Evolutionary conservation across 192 early-diverging fungal genomes (phyloP), one percentile per base, ranked within the genome.

Genomic region (Coemansia sp.): DNA sequence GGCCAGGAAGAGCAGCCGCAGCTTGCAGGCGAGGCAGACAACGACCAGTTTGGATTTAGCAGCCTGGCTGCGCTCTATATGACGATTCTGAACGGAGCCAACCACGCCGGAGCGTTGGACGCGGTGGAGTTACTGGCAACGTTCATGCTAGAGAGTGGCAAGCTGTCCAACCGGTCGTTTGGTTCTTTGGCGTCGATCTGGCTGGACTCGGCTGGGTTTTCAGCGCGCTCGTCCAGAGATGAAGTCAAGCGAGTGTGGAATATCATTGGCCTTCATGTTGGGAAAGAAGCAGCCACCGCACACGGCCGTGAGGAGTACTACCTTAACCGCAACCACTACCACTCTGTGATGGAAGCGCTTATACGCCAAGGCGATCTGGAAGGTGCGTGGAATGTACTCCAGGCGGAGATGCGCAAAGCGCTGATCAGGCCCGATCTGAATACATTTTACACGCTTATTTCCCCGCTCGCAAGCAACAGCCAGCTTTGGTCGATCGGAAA

Each of bases 401-500:
- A 59, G 8, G 59, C 59, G 6, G 79, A 76, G 19, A 76, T 81
- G 79, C 66, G 64, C 61, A 49, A 59, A 29, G 55, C 59, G 6
- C 53, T 60, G 20, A n/a, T 75, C 14, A 41, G 9, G 32, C 79
- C 79, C 2, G 53, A 73, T 19, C 33, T 70, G n/a, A 62, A 32
- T 25, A 76, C 74, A 19, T 64, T 81, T 32, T 73, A 73, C 50
- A 76, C 69, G 48, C 70, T 81, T 29, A 49, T 67, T 2, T 75
- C 74, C 11, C 79, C 66, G 42, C 64, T 81, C 22, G 70, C 70
- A 1, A 62, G 53, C 32, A 72, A 63, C 59, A 55, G 41, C 32
- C 69, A 62, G 53, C 50, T 81, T 42, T 81, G 79, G 79, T 58
- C 79, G 25, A 50, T 76, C 19, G 74, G 79, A 33, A 81, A 81